Evolutionary conservation across 306 rosid species (phyloP).

Genomic region (Casuarina glauca): DNA sequence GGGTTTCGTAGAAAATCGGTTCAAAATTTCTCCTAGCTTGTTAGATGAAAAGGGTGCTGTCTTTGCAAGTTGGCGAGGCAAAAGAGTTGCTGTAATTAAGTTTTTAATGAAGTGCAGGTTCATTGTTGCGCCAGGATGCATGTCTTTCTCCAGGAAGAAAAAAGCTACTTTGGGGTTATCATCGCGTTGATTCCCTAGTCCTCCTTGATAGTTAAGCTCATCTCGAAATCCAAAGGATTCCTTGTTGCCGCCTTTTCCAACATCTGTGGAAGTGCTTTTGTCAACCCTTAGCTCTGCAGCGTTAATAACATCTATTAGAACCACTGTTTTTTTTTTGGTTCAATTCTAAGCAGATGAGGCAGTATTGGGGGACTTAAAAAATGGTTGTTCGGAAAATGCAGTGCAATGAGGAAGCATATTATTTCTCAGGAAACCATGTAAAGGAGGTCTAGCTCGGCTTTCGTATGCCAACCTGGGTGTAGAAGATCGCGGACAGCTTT

Average conservation of each 20-base stretch:
- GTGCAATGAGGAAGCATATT: not conserved
- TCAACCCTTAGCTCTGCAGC: constrained; percentile 50
- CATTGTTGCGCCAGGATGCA: constrained; percentile 42
- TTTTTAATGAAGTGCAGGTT: constrained; percentile 45
- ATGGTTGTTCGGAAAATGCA: not conserved
- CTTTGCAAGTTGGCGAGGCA: constrained; percentile 47
- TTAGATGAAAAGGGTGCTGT: constrained; percentile 67
- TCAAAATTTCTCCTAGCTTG: constrained; percentile 39
- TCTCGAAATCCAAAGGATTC: constrained; percentile 4
- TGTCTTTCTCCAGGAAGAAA: constrained; percentile 70
- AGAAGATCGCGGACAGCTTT: constrained; percentile 52
- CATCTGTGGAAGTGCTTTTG: constrained; percentile 54
- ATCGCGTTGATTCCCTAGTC: constrained; percentile 62
- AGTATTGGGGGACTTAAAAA: too few relatives aligned
- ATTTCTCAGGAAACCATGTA: not conserved
- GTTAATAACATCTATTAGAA: not conserved
- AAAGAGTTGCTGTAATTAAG: constrained; percentile 35
- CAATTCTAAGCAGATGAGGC: too few relatives aligned
- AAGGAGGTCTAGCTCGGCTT: not conserved
- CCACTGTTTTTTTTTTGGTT: too few relatives aligned
- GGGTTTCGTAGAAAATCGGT: constrained; percentile 39
- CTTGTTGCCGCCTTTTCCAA: constrained; percentile 51
- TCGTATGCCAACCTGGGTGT: constrained; percentile 36
- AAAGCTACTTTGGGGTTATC: constrained; percentile 54
- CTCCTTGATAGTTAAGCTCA: constrained; percentile 39